Percentiles rank a stretch among this genome's conserved stretches.
Evolutionary conservation across 176 grass and related monocot species (phyloP).

Genomic region (Eragrostis nindensis): DNA sequence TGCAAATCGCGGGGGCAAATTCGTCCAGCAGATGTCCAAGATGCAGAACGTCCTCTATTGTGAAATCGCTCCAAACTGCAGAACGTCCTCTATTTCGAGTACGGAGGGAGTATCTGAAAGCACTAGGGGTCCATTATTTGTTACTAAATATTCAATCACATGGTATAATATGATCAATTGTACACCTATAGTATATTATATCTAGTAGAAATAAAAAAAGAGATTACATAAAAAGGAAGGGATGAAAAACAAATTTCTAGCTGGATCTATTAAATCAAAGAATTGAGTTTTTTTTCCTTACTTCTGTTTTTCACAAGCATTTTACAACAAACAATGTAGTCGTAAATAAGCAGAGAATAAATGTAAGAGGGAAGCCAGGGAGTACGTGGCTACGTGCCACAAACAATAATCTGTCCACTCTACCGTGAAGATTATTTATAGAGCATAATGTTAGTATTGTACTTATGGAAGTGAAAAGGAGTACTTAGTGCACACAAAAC

Average conservation of each 20-base stretch:
- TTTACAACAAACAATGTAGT: neutral
- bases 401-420: neutral
- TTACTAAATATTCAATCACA: neutral
- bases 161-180: neutral
- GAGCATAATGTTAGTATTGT: slow-evolving; percentile 4
- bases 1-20: too few species aligned
- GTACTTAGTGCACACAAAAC: slow-evolving; percentile 34
- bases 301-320: neutral
- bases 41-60: too few species aligned
- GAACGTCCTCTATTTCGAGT: too few species aligned
- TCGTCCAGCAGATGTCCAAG: too few species aligned
- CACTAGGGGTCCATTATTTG: slow-evolving; percentile 5
- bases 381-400: neutral
- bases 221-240: neutral
- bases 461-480: neutral
- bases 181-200: neutral
- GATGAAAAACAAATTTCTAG: neutral
- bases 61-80: too few species aligned
- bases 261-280: neutral
- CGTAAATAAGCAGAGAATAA: neutral
- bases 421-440: slow-evolving; percentile 6
- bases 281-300: neutral
- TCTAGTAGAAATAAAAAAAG: neutral
- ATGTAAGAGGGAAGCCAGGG: neutral
- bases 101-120: too few species aligned